A percentile compares a stretch with the other conserved stretches of the same genome.
These are phyloP conservation scores for Phytophthora multivora DNA, from an alignment of 352 stramenopile species.

Conservation along the genomic window DNA sequence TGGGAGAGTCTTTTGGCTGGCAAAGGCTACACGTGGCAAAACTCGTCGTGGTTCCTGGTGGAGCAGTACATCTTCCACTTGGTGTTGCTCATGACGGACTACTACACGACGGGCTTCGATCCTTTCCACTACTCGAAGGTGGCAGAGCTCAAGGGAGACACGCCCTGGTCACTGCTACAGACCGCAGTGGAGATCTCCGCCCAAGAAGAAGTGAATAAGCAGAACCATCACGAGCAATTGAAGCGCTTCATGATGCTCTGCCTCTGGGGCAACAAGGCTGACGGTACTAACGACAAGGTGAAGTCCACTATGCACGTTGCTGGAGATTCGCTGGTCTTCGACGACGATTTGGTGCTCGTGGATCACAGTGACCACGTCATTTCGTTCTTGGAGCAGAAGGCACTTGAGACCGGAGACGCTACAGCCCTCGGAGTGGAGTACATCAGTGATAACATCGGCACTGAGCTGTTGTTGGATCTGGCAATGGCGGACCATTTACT, in stretches of 20 bases:
- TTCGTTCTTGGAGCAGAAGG: constrained; percentile 39
- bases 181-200: constrained; percentile 40
- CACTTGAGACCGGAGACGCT: background rate
- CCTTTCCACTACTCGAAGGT: constrained; percentile 66
- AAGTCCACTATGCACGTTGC: constrained; percentile 64
- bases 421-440: constrained; percentile 44
- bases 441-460: constrained; percentile 76
- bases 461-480: constrained; percentile 68
- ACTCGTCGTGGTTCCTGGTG: constrained; percentile 65
- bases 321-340: constrained; percentile 52
- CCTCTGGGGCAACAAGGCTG: constrained; percentile 76
- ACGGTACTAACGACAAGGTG: constrained; percentile 66
- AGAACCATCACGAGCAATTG: constrained; percentile 42
- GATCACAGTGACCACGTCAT: constrained; percentile 59
- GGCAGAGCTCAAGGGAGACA: constrained; percentile 46
- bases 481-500: constrained; percentile 65
- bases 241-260: constrained; percentile 63
- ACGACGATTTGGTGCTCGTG: constrained; percentile 60
- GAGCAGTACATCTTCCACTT: constrained; percentile 80
- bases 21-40: constrained; percentile 60
- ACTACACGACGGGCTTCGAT: constrained; percentile 57
- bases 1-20: constrained; percentile 46
- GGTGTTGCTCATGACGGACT: constrained; percentile 60
- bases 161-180: constrained; percentile 61
- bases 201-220: constrained; percentile 11